Evolutionary conservation across 306 rosid species (phyloP), one percentile per base, ranked within the genome.

Genomic region (Pyrus betulifolia): DNA sequence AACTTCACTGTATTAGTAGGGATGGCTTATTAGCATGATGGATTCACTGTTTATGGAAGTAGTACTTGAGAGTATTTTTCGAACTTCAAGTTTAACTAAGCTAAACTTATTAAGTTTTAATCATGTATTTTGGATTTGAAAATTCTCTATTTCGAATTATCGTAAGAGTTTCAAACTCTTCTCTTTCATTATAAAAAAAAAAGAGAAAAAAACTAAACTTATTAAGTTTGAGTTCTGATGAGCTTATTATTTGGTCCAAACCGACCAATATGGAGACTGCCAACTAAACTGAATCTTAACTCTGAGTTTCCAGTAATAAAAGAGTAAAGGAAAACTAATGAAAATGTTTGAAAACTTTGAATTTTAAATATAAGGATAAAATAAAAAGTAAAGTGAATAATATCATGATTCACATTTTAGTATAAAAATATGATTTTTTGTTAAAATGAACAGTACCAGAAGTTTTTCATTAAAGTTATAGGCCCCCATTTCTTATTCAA

Each of bases 211-310:
- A 6, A 35, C 40, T 8, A 35, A 68, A 21, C 31, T 14, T 5
- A 10, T 0, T 6, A 58, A 54, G 52, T 46, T 46, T 46, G 14
- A 31, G 67, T 66, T 72, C 76, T 51, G 70, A 55, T 33, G 44
- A 46, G 33, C 23, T 18, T 11, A 21, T 66, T 61, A 59, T 59
- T 3, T 67, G 4, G 60, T 77, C 79, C 70, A 69, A 73, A 78
- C 85, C 85, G 65, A 69, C 65, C 64, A 68, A 78, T 8, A 30
- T 38, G 18, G 76, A 60, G 72, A 46, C 61, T 28, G 69, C 71
- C 76, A 45, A 77, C 60, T 51, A 31, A 13, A 17, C 23, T 77
- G 64, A 11, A 67, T 11, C 38, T 45, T 7, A 58, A 52, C 57
- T 71, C 65, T 68, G 19, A 22, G 11, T 17, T 25, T 55, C 6